Percentiles rank a stretch among this genome's conserved stretches.
Conservation (phyloP, 2,329 filamentous ascomycete genomes). For the Colletotrichum navitas region DNA sequence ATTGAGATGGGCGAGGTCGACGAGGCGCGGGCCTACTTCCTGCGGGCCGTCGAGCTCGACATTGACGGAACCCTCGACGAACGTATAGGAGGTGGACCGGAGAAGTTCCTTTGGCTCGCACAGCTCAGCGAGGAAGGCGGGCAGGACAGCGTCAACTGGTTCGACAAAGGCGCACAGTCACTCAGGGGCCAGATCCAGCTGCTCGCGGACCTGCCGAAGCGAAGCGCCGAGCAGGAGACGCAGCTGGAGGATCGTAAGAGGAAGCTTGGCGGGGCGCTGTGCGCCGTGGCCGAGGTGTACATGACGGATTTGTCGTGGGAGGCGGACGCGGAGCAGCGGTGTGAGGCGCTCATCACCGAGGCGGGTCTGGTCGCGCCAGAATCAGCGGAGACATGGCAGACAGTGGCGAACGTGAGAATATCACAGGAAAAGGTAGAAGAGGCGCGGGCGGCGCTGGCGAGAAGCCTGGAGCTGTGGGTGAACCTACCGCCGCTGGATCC, state of each 20-base stretch:
- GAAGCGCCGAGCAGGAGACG: constrained; percentile 55
- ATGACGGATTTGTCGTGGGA: constrained; percentile 99
- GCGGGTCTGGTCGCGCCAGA: constrained; percentile 87
- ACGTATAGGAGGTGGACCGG: constrained; percentile 82
- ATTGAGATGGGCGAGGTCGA: constrained; percentile 87
- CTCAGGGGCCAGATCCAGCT: constrained; percentile 78
- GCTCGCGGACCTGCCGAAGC: constrained; percentile 63
- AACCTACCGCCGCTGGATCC: constrained; percentile 79
- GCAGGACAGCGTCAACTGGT: constrained; percentile 75
- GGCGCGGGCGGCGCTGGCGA: constrained; percentile 80
- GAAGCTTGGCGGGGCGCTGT: constrained; percentile 91
- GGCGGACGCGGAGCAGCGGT: constrained; percentile 87
- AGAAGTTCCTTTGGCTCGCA: constrained; percentile 95
- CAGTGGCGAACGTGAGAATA: constrained; percentile 91
- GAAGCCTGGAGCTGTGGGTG: constrained; percentile 87
- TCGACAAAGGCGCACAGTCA: constrained; percentile 77
- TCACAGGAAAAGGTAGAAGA: constrained; percentile 86
- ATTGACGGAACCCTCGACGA: constrained; percentile 78
- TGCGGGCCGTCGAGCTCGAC: constrained; percentile 81
- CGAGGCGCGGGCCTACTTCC: constrained; percentile 78
- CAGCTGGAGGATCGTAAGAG: constrained; percentile 76
- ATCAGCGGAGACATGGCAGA: constrained; percentile 92
- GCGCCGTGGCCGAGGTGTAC: constrained; percentile 95
- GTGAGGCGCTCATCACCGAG: constrained; percentile 90
- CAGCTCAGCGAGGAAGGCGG: constrained; percentile 84